These are phyloP conservation scores for Medicago lupulina DNA, from an alignment of 306 rosid genomes.

Conservation along the genomic window DNA sequence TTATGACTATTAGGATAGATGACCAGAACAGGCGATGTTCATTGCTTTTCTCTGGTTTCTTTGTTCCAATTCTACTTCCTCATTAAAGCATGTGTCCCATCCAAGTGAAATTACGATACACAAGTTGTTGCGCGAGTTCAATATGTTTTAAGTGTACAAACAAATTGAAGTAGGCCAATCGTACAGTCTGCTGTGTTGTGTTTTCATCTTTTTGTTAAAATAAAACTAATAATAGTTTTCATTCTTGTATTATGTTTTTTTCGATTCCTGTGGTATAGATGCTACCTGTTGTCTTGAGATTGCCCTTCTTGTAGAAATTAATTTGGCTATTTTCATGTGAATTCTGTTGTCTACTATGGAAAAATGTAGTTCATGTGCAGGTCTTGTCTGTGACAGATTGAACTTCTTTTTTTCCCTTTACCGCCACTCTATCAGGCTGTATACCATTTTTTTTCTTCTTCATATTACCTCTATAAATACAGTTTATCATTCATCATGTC, in stretches of 20 bases:
- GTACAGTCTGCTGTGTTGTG: constrained; percentile 37
- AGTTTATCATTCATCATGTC: too few relatives aligned
- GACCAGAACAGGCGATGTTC: constrained; percentile 11
- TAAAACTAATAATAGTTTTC: background rate
- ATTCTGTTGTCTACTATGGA: background rate
- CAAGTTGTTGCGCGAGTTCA: constrained; percentile 36
- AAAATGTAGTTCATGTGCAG: background rate
- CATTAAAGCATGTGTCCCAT: constrained; percentile 27
- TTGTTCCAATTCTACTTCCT: constrained; percentile 11
- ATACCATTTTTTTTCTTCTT: too few relatives aligned
- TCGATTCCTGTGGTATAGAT: background rate
- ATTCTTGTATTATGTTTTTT: constrained; percentile 16
- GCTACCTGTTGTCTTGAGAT: background rate
- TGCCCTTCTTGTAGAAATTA: background rate
- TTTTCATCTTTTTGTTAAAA: constrained; percentile 28
- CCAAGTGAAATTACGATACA: constrained; percentile 26
- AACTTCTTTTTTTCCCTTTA: too few relatives aligned
- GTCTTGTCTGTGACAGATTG: too few relatives aligned
- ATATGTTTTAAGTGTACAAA: constrained; percentile 41
- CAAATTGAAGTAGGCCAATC: constrained; percentile 36
- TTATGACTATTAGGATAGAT: constrained; percentile 39
- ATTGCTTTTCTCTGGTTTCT: constrained; percentile 9
- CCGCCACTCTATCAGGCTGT: too few relatives aligned
- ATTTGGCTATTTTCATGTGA: constrained; percentile 17
- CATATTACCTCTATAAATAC: too few relatives aligned